Conservation (phyloP, 1,284 basidiomycete genomes). For the Hemileia vastatrix region DNA sequence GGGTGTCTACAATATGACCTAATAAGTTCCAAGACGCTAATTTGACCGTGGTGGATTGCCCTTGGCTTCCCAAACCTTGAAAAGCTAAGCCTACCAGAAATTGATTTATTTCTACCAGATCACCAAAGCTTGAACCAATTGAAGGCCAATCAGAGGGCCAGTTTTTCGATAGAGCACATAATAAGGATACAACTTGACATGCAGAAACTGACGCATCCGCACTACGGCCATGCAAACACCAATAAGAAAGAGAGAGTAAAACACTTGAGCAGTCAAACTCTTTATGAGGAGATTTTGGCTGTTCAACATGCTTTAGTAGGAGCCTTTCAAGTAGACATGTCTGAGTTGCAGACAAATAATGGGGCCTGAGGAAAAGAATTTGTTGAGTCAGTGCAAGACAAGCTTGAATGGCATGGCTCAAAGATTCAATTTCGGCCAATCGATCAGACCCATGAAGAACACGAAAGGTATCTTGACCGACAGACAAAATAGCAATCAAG, state of each 20-base stretch:
- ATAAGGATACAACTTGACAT: constrained; percentile 14
- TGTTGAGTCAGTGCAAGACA: constrained; percentile 6
- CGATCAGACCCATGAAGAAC: constrained; percentile 14
- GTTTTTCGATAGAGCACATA: constrained; percentile 16
- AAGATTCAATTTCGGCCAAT: constrained; percentile 9
- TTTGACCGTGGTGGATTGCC: not conserved
- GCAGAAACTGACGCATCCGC: constrained; percentile 5
- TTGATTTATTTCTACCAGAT: constrained; percentile 12
- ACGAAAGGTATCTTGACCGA: constrained; percentile 6
- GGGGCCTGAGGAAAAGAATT: constrained; percentile 9
- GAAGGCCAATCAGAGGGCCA: constrained; percentile 23
- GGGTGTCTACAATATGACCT: constrained; percentile 17
- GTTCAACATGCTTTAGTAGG: constrained; percentile 10
- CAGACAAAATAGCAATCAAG: constrained; percentile 9
- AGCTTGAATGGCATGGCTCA: constrained; percentile 1
- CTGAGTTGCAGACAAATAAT: constrained; percentile 2
- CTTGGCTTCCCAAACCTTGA: constrained; percentile 2
- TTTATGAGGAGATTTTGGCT: too few relatives aligned
- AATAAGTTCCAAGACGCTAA: constrained; percentile 19
- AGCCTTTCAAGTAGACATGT: constrained; percentile 14
- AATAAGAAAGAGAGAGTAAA: constrained; percentile 13
- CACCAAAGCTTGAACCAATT: constrained; percentile 17
- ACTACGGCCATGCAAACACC: constrained; percentile 17
- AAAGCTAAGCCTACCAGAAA: constrained; percentile 12
- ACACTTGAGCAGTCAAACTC: constrained; percentile 6